Conservation (phyloP, 352 stramenopile genomes). For the Thalassiosira livingstoniorum region DNA sequence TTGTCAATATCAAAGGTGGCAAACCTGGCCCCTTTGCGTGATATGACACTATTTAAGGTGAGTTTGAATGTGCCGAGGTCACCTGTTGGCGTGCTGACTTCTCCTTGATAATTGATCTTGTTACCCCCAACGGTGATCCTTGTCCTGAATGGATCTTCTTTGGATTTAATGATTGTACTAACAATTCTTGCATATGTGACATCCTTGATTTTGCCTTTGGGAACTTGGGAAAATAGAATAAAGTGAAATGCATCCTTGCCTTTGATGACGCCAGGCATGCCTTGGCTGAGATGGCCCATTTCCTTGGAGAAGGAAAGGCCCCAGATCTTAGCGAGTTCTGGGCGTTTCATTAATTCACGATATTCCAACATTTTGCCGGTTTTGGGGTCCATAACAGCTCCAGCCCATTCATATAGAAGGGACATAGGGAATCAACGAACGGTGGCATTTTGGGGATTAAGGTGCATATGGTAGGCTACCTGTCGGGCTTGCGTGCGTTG, state of each 20-base stretch:
- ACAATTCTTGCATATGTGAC: neutral
- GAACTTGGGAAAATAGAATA: conserved; percentile 4
- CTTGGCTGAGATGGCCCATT: conserved; percentile 15
- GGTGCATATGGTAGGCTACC: neutral
- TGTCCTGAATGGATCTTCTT: conserved; percentile 5
- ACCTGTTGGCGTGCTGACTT: neutral
- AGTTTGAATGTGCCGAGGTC: conserved; percentile 12
- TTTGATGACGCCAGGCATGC: neutral
- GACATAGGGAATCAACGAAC: too few species aligned
- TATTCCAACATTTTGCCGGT: conserved; percentile 9
- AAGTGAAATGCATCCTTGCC: conserved; percentile 26
- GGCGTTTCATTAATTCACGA: too few species aligned
- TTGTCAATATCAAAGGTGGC: conserved; percentile 10
- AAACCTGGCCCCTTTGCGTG: conserved; percentile 18
- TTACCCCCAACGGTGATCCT: conserved; percentile 21
- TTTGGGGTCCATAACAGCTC: neutral
- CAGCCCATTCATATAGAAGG: too few species aligned
- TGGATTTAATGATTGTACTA: neutral
- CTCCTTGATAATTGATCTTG: neutral
- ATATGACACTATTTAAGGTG: conserved; percentile 22
- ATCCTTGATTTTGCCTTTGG: neutral
- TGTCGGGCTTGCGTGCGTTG: neutral
- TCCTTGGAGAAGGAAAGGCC: neutral
- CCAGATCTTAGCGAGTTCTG: neutral
- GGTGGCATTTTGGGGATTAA: neutral